A percentile compares a stretch with the other conserved stretches of the same genome.
phyloP scores from a whole-genome alignment of 169 alveolate species.

The Plasmodium berghei region DNA sequence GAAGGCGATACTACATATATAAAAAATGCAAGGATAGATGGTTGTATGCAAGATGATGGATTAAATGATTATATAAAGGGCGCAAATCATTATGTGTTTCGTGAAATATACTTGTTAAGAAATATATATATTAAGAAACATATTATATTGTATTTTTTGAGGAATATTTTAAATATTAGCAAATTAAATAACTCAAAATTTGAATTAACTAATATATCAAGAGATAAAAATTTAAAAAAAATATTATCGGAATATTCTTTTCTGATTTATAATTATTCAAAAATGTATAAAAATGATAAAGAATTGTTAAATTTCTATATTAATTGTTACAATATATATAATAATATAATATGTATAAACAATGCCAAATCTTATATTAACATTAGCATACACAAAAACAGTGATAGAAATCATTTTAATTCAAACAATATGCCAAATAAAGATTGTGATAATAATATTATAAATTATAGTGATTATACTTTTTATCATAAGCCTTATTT shows the following conservation, averaged over 20 bases:
- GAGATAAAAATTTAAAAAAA: not conserved
- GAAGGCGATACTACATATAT: no score
- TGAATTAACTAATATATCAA: not conserved
- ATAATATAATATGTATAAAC: no score
- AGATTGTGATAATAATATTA: no score
- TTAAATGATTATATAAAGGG: not conserved
- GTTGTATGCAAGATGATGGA: not conserved
- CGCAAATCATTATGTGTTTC: not conserved
- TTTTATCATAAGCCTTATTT: no score
- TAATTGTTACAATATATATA: no score
- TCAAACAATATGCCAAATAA: no score
- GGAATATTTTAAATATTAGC: not conserved
- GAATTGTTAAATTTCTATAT: no score
- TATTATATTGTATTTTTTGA: not conserved
- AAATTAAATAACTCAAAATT: not conserved
- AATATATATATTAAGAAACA: not conserved
- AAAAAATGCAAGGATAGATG: no score
- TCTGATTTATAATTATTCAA: not conserved
- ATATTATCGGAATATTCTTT: not conserved
- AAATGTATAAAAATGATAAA: not conserved
- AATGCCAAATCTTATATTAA: no score
- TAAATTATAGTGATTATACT: no score
- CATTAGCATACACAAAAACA: no score
- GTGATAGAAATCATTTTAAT: no score
- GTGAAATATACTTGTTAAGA: not conserved